These are phyloP conservation scores for Coemansia sp. DNA, from an alignment of 192 early-diverging fungal genomes.

Conservation along the genomic window DNA sequence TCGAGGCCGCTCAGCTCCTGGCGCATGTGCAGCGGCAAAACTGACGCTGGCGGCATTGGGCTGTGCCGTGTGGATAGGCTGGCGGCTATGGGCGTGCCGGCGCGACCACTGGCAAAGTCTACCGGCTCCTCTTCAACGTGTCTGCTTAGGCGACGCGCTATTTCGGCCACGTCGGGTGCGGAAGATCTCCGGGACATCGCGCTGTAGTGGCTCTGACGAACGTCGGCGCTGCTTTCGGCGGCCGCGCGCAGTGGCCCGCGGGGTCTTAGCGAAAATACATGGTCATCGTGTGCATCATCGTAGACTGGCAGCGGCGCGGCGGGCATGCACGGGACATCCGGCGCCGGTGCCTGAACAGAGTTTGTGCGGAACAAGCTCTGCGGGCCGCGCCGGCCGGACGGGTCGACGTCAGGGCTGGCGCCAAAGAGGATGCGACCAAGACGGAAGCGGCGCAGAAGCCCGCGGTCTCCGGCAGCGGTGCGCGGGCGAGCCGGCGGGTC, in stretches of 20 bases:
- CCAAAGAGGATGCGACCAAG: constrained; percentile 46
- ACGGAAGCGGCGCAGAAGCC: constrained; percentile 40
- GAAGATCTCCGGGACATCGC: constrained; percentile 37
- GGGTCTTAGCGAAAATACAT: neutral
- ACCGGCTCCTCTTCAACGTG: constrained; percentile 1
- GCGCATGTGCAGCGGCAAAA: neutral
- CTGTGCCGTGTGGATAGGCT: neutral
- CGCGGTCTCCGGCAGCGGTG: constrained; percentile 42
- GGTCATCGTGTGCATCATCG: neutral
- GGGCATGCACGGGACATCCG: constrained; percentile 6
- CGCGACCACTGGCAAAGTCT: neutral
- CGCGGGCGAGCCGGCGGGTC: constrained; percentile 32
- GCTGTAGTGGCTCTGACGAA: constrained; percentile 41
- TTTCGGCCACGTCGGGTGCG: constrained; percentile 37
- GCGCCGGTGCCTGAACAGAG: constrained; percentile 28
- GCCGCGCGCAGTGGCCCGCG: neutral
- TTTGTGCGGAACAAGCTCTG: constrained; percentile 20
- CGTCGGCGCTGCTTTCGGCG: neutral
- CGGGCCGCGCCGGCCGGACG: constrained; percentile 1
- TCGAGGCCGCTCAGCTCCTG: neutral
- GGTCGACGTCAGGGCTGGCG: constrained; percentile 1
- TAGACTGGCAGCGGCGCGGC: neutral
- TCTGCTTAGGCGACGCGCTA: constrained; percentile 21
- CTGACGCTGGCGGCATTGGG: neutral
- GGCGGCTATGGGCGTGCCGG: neutral